phyloP scores from a whole-genome alignment of 2,329 filamentous ascomycete species.

The Aureobasidium sp. region DNA sequence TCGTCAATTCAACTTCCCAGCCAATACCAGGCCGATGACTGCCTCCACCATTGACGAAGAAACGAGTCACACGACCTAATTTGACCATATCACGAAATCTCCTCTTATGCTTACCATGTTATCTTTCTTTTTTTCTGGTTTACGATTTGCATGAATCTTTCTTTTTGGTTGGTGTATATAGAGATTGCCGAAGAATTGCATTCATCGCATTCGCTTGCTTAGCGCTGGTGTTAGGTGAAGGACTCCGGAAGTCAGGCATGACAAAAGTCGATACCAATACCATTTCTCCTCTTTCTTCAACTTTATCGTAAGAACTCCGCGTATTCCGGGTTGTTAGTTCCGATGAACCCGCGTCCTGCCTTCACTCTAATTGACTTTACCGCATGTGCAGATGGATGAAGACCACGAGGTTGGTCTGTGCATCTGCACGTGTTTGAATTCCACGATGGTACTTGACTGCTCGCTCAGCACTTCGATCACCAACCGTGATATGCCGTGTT shows the following conservation, averaged over 20 bases:
- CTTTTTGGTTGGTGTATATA: not conserved
- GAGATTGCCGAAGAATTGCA: slow-evolving; percentile 4
- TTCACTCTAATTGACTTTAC: not conserved
- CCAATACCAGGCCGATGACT: not conserved
- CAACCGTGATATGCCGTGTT: not conserved
- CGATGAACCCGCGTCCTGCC: not conserved
- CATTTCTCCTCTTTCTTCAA: not conserved
- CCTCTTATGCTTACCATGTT: slow-evolving; percentile 3
- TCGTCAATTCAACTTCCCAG: not conserved
- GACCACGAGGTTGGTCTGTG: not conserved
- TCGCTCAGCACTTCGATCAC: not conserved
- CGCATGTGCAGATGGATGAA: not conserved
- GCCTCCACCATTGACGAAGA: slow-evolving; percentile 11
- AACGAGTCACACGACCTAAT: not conserved
- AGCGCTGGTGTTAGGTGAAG: slow-evolving; percentile 9
- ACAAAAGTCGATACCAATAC: slow-evolving; percentile 6
- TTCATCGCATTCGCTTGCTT: slow-evolving; percentile 2
- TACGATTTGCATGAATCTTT: not conserved
- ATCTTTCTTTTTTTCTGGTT: not conserved
- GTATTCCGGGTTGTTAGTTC: not conserved
- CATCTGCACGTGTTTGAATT: not conserved
- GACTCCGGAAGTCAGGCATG: not conserved
- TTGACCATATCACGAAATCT: not conserved
- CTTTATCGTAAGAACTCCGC: no score
- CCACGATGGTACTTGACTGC: not conserved